Evolutionary conservation across 2,329 filamentous ascomycete genomes (phyloP), one percentile per base, ranked within the genome.

Genomic region (Arthroderma uncinatum): DNA sequence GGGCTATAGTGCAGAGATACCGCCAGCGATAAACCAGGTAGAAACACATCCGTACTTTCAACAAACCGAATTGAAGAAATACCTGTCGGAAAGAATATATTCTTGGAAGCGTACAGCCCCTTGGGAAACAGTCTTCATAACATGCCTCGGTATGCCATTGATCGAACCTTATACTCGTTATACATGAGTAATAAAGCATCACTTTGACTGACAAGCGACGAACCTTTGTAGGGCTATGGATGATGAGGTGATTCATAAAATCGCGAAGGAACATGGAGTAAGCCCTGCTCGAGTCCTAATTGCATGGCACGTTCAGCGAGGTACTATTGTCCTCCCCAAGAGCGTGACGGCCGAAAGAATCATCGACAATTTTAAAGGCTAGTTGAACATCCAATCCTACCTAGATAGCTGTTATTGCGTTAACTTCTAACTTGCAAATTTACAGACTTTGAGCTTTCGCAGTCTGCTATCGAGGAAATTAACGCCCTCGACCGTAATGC

Each of bases 11-110:
- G 83, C 83, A 54, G 79, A 78, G 63, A 68, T 86, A 59, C 67
- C 75, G 2, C 88, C 88, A 0, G 83, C 81, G 5, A 79, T 87
- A 60, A 91, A 92, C 74, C 87, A 93, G 76, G 86, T 92, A 66
- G 87, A 92, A 74, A 84, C 81, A 66, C 86, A 93, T 71, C 86
- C 87, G 0, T 88, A 89, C 48, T 70, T 82, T 12, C 80, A 77
- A 36, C 80, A 82, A 63, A 69, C 74, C 58, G 75, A 79, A 56
- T 77, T 78, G 62, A 67, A 80, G 28, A 71, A 77, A 53, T 79
- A 76, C 64, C 79, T 78, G 65, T 71, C 74, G 52, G 64, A 71
- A 75, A 76, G 62, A 74, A 74, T 19, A 81, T 81, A 57, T 72
- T 76, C 57, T 71, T 81, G 50, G 80, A 77, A 4, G 78, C 77